A percentile compares a stretch with the other conserved stretches of the same genome.
phyloP scores from a whole-genome alignment of 2,329 filamentous ascomycete genomes.

The Sporothrix phasma region DNA sequence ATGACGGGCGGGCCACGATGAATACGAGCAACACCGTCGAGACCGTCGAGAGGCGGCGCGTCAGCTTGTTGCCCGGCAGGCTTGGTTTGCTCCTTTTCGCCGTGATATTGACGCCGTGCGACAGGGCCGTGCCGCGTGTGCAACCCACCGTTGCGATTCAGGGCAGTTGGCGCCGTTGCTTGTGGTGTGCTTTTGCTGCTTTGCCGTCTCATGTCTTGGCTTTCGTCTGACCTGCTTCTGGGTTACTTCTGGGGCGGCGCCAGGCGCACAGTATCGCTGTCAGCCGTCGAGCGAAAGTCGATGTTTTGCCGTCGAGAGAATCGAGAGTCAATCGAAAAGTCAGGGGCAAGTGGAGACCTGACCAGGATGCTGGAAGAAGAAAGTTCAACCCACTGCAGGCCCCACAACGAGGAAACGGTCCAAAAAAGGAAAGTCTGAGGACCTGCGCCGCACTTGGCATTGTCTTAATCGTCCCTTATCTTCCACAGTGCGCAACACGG shows the following conservation, averaged over 20 bases:
- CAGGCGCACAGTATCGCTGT: background rate
- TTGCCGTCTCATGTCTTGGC: background rate
- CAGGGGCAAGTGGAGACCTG: background rate
- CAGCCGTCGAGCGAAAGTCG: too few relatives aligned
- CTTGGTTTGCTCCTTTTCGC: background rate
- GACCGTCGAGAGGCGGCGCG: background rate
- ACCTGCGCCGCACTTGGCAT: background rate
- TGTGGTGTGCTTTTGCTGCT: background rate
- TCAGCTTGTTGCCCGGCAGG: background rate
- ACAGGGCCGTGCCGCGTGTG: slow-evolving; percentile 1
- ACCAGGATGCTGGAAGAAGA: background rate
- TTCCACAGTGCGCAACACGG: too few relatives aligned
- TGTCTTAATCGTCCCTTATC: background rate
- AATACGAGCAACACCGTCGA: background rate
- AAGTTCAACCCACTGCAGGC: background rate
- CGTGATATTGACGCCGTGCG: slow-evolving; percentile 2
- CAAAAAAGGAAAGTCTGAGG: background rate
- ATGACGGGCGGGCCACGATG: background rate
- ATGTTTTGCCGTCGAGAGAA: background rate
- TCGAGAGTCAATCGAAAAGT: background rate
- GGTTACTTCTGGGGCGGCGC: background rate
- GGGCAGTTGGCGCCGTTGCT: background rate
- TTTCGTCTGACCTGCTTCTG: background rate
- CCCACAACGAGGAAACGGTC: background rate
- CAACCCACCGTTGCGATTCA: background rate